phyloP scores from a whole-genome alignment of 129 eudicot genomes.

The Heracleum sosnowskyi region DNA sequence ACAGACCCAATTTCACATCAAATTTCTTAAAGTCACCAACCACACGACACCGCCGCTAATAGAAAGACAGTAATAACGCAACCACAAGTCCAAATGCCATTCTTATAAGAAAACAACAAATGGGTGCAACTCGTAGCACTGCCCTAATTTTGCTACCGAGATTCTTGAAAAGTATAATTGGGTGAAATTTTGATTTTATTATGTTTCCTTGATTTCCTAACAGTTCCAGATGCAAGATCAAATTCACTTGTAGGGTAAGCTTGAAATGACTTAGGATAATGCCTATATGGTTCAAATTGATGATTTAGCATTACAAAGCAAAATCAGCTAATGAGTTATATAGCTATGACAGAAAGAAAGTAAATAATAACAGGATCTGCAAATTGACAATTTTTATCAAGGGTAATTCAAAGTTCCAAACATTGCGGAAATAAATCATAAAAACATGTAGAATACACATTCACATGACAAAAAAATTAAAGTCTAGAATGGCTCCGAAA shows the following conservation, averaged over 20 bases:
- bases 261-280: conserved; percentile 76
- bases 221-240: conserved; percentile 70
- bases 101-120: conserved; percentile 34
- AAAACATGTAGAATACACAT: no score
- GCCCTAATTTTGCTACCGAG: conserved; percentile 46
- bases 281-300: conserved; percentile 45
- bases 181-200: conserved; percentile 32
- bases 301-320: conserved; percentile 50
- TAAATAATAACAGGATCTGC: conserved; percentile 9
- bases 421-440: background rate
- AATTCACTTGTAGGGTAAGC: conserved; percentile 78
- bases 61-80: conserved; percentile 32
- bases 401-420: background rate
- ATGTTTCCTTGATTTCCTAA: conserved; percentile 46
- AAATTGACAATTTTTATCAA: background rate
- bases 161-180: conserved; percentile 48
- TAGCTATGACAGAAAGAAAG: background rate
- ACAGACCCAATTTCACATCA: conserved; percentile 16
- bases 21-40: no score
- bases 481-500: no score
- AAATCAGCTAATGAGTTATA: conserved; percentile 4
- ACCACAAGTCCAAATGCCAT: conserved; percentile 47
- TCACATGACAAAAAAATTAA: no score
- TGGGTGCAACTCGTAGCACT: conserved; percentile 66
- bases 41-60: conserved; percentile 27